Percentiles rank a stretch among this genome's conserved stretches.
These are phyloP conservation scores for Fusarium coicis DNA, from an alignment of 2,329 filamentous ascomycete species.

Conservation along the genomic window DNA sequence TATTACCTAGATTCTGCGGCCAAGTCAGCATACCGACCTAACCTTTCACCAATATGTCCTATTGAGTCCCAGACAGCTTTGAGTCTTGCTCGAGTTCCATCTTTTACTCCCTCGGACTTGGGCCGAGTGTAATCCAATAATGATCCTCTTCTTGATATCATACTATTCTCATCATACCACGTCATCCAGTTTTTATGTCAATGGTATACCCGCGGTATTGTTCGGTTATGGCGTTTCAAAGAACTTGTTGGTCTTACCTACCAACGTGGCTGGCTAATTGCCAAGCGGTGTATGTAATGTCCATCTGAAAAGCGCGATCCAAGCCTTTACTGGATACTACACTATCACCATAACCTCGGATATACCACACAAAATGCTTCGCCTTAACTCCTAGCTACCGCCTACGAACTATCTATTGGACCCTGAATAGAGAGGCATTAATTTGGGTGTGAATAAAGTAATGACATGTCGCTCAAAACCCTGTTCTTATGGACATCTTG, in stretches of 20 bases:
- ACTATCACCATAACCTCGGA: slow-evolving; percentile 27
- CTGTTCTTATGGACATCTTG: slow-evolving; percentile 63
- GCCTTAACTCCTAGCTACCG: background rate
- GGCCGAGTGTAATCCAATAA: background rate
- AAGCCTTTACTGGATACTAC: slow-evolving; percentile 24
- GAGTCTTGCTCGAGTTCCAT: background rate
- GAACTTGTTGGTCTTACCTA: background rate
- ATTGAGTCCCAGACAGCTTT: background rate
- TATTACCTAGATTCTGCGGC: background rate
- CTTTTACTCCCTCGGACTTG: background rate
- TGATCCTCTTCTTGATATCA: background rate
- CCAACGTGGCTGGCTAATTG: background rate
- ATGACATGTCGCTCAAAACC: slow-evolving; percentile 32
- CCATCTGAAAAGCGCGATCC: slow-evolving; percentile 57
- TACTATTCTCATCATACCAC: background rate
- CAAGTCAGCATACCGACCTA: background rate
- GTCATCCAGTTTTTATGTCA: slow-evolving; percentile 77
- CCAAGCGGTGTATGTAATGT: slow-evolving; percentile 43
- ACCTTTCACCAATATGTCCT: background rate
- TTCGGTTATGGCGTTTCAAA: slow-evolving; percentile 34
- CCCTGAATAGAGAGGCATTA: background rate
- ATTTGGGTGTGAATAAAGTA: slow-evolving; percentile 36
- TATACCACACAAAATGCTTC: slow-evolving; percentile 22
- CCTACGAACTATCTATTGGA: background rate
- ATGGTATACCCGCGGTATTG: slow-evolving; percentile 36